Evolutionary conservation across 148 eudicot species (phyloP).

Genomic region (Vaccinium macrocarpon): DNA sequence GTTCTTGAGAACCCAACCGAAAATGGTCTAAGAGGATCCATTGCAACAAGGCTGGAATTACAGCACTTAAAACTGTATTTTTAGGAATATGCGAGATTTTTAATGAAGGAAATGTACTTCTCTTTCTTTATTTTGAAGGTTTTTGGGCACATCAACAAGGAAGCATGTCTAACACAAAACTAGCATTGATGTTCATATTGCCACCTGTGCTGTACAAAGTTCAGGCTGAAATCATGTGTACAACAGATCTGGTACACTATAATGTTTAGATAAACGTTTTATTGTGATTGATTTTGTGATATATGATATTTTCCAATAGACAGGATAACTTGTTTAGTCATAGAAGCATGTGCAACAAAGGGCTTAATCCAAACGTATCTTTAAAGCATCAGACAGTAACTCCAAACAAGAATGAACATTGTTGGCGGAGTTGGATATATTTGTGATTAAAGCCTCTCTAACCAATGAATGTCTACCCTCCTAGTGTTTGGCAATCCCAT

Average conservation of each 20-base stretch:
- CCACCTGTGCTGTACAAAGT: constrained; percentile 1
- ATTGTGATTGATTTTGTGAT: neutral
- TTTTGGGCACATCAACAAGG: neutral
- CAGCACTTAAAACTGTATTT: neutral
- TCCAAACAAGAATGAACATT: neutral
- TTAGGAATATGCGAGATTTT: neutral
- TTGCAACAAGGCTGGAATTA: neutral
- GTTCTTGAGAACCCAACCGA: too few species aligned
- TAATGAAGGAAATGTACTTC: constrained; percentile 1
- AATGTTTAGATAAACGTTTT: neutral
- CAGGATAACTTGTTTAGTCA: neutral
- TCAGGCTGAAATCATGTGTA: neutral
- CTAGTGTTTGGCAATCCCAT: too few species aligned
- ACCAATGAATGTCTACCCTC: neutral
- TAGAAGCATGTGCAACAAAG: neutral
- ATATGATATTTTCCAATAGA: neutral
- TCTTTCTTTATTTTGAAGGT: neutral
- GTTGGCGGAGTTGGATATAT: neutral
- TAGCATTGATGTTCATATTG: neutral
- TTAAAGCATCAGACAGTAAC: neutral
- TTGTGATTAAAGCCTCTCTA: neutral
- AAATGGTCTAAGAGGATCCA: neutral
- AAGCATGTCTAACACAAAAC: neutral
- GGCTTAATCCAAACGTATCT: neutral
- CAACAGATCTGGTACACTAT: neutral